Base-by-base conservation (phyloP, 495 filamentous ascomycete genomes). In the Penicillium fimorum region DNA sequence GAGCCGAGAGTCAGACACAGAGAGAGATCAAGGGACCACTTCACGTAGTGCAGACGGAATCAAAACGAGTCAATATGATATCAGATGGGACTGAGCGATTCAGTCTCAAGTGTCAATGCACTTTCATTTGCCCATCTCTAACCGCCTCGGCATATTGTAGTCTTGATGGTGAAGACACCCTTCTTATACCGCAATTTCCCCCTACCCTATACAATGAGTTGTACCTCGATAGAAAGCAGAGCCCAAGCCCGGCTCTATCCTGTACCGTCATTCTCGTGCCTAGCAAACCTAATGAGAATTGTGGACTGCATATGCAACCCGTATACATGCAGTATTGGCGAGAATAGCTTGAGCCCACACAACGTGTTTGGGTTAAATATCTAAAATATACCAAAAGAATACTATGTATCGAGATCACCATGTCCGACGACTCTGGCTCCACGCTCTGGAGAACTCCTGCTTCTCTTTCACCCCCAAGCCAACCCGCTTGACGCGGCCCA, bases 401-500 rank as follows among this genome's bases (percentile, higher is more conserved):
- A 8, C n/a, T 25, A 29, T 13, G 4, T 18, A 45, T 8, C 2
- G 15, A 20, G 15, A 52, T 71, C 64, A 74, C 73, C 73, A 76
- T 4, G 53, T 68, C 51, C 67, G 64, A 41, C 70, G 59, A 44
- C 64, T 77, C 64, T 71, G 79, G 29, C 60, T 75, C 87, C 82
- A 92, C 49, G 81, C 64, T 7, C 60, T 53, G 0, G 95, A 81
- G 75, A 97, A 97, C 13, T 82, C 84, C 54, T 79, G 74, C 77
- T 99, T 99, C 40, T 96, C 92, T 64, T 71, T 73, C 55, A 95
- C 76, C 2, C 89, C 89, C 67, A 99, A 68, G 0, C 85, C 90
- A 15, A 99, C 89, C 37, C 95, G 79, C 80, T 93, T 96, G n/a
- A 91, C 91, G 56, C 94, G 79, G 1, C 91, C 92, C 55, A 99